Evolutionary conservation across 108 stramenopile genomes (phyloP).

Genomic region (Aurantiochytrium sp.): DNA sequence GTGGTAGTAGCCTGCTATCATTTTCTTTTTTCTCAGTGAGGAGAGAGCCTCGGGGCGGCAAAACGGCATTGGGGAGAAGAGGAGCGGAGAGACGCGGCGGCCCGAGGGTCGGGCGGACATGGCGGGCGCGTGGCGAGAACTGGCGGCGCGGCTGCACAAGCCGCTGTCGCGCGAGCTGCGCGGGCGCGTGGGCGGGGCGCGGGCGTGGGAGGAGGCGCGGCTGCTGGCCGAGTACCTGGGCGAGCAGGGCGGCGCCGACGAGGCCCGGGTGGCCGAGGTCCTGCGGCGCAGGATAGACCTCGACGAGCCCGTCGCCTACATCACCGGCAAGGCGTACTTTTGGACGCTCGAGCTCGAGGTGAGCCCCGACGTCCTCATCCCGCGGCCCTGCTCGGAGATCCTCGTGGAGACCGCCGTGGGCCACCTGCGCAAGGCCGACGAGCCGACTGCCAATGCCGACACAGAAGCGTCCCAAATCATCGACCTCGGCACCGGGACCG

Average conservation of each 20-base stretch:
- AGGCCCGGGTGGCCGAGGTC: not conserved
- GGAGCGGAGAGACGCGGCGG: too few relatives aligned
- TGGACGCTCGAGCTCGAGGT: not conserved
- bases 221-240: not conserved
- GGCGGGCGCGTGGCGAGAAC: too few relatives aligned
- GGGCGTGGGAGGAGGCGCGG: not conserved
- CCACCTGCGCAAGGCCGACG: not conserved
- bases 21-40: too few relatives aligned
- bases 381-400: constrained; percentile 5
- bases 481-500: not conserved
- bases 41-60: too few relatives aligned
- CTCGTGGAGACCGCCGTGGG: not conserved
- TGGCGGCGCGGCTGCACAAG: too few relatives aligned
- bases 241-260: not conserved
- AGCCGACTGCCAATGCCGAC: not conserved
- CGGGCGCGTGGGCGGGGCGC: not conserved
- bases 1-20: too few relatives aligned
- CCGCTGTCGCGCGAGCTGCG: not conserved
- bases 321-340: not conserved
- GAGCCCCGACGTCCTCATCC: not conserved
- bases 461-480: not conserved
- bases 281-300: not conserved
- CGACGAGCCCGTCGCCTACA: not conserved
- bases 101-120: too few relatives aligned
- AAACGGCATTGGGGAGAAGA: too few relatives aligned